phyloP scores from a whole-genome alignment of 768 basidiomycete species.

The Pulveroboletus sp. region DNA sequence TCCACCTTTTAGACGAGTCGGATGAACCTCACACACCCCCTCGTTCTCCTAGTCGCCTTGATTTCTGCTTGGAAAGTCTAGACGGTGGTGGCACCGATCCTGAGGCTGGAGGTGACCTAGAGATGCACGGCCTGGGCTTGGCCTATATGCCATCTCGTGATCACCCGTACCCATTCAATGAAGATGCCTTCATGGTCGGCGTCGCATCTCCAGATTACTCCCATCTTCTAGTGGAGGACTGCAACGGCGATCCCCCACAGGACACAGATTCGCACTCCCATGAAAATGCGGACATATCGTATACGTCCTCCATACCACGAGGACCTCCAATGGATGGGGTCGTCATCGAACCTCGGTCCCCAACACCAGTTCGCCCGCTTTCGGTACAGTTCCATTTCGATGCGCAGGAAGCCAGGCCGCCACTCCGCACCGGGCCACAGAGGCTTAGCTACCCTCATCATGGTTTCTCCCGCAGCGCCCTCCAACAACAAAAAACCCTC shows the following conservation, averaged over 20 bases:
- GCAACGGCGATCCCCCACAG: slow-evolving; percentile 3
- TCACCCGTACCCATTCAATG: not conserved
- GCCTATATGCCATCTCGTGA: not conserved
- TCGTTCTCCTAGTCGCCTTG: slow-evolving; percentile 47
- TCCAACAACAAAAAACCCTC: slow-evolving; percentile 56
- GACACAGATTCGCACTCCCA: slow-evolving; percentile 12
- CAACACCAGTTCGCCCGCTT: slow-evolving; percentile 20
- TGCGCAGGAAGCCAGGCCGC: not conserved
- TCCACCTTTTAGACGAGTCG: slow-evolving; percentile 7
- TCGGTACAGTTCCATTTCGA: slow-evolving; percentile 2
- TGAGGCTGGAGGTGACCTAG: not conserved
- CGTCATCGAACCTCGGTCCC: slow-evolving; percentile 15
- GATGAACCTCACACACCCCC: slow-evolving; percentile 26
- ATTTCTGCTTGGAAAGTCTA: slow-evolving; percentile 28
- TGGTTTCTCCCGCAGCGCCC: slow-evolving; percentile 58
- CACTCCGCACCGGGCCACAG: slow-evolving; percentile 16
- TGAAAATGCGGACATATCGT: slow-evolving; percentile 7
- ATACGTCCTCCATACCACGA: slow-evolving; percentile 10
- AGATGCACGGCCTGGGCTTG: slow-evolving; percentile 12
- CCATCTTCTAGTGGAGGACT: not conserved
- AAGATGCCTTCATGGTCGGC: slow-evolving; percentile 6
- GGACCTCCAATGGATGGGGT: slow-evolving; percentile 14
- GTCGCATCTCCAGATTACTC: not conserved
- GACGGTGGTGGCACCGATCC: not conserved
- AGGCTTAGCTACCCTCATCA: slow-evolving; percentile 50